Evolutionary conservation across 495 filamentous ascomycete genomes (phyloP).

Genomic region (Trichocladium uniseriatum): DNA sequence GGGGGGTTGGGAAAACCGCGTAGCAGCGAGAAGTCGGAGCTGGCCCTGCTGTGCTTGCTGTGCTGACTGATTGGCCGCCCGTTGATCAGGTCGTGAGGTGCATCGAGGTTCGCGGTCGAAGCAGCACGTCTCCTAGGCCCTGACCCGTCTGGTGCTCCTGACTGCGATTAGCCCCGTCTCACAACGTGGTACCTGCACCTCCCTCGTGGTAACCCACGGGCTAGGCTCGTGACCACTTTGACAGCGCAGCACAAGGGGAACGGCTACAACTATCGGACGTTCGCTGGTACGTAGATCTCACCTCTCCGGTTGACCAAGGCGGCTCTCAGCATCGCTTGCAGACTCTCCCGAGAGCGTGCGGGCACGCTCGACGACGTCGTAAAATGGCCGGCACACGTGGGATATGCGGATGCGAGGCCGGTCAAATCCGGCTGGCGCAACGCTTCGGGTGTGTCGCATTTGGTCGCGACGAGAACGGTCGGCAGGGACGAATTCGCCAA

Average conservation of each 20-base stretch:
- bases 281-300: constrained; percentile 36
- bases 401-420: constrained; percentile 49
- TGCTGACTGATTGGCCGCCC: constrained; percentile 43
- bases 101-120: constrained; percentile 45
- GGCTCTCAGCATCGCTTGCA: constrained; percentile 63
- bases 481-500: constrained; percentile 59
- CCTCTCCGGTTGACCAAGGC: constrained; percentile 56
- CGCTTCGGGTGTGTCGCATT: constrained; percentile 63
- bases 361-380: constrained; percentile 61
- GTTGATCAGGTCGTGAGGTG: constrained; percentile 33
- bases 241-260: background rate
- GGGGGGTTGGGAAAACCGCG: constrained; percentile 30
- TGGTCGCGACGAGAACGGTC: constrained; percentile 69
- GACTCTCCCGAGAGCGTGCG: constrained; percentile 66
- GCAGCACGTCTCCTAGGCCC: constrained; percentile 35
- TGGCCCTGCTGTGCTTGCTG: constrained; percentile 52
- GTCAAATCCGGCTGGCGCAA: constrained; percentile 51
- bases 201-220: background rate
- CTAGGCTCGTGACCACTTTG: background rate
- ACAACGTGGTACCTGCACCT: background rate
- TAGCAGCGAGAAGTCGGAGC: constrained; percentile 52
- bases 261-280: too few species aligned
- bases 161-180: constrained; percentile 15
- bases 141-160: constrained; percentile 16
- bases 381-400: constrained; percentile 57